These are phyloP conservation scores for Cystobasidium pallidum DNA, from an alignment of 1,284 basidiomycete genomes.

Conservation along the genomic window DNA sequence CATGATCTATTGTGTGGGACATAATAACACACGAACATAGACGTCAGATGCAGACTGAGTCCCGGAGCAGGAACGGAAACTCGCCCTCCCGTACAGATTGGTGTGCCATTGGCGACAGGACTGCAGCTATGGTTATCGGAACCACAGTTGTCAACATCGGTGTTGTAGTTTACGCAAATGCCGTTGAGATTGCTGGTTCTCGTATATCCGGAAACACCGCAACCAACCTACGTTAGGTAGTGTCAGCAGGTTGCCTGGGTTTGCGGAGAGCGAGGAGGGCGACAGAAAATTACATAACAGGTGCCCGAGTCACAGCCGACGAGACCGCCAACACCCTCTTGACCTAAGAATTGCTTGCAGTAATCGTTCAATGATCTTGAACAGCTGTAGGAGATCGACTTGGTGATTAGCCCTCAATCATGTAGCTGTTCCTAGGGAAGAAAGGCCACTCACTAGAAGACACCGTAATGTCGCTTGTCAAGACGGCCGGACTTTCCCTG, in stretches of 20 bases:
- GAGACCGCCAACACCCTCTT: conserved; percentile 25
- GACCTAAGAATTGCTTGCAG: conserved; percentile 21
- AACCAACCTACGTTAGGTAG: conserved; percentile 1
- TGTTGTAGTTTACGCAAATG: conserved; percentile 25
- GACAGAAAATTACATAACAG: no score
- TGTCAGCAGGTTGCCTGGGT: neutral
- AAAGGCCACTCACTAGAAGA: conserved; percentile 6
- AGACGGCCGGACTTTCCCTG: neutral
- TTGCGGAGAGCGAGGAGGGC: neutral
- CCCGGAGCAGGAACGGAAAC: no score
- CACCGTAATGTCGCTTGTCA: conserved; percentile 11
- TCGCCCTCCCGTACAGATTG: neutral
- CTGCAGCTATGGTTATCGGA: neutral
- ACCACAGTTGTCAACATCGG: conserved; percentile 11
- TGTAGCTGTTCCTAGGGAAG: neutral
- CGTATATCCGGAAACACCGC: conserved; percentile 24
- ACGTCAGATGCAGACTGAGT: no score
- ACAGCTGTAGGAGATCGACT: neutral
- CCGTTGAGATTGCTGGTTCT: conserved; percentile 16
- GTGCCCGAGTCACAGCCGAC: conserved; percentile 6
- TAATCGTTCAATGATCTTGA: conserved; percentile 3
- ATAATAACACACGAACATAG: no score
- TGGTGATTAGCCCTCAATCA: no score
- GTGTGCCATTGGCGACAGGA: neutral
- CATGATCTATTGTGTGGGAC: neutral